phyloP scores from a whole-genome alignment of 108 stramenopile species.

The Stephanodiscus triporus region DNA sequence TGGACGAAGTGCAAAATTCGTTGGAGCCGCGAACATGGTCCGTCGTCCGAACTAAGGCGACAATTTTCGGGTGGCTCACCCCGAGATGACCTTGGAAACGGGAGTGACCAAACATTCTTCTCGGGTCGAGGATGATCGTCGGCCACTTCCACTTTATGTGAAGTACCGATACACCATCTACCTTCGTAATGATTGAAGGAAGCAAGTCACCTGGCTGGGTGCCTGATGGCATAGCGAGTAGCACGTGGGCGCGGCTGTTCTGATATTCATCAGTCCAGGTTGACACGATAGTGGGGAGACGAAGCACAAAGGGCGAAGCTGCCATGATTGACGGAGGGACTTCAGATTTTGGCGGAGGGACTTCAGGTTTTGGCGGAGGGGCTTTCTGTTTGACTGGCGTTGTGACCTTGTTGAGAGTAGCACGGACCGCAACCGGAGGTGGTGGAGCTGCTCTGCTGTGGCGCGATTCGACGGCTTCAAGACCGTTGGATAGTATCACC shows the following conservation, averaged over 20 bases:
- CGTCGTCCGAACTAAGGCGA: not conserved
- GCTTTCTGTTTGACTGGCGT: not conserved
- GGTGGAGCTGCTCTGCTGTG: not conserved
- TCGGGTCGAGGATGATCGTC: not conserved
- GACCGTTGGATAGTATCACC: not conserved
- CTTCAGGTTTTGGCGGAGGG: not conserved
- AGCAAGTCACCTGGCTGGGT: not conserved
- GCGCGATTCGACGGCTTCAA: not conserved
- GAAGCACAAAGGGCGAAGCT: slow-evolving; percentile 1
- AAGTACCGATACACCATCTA: not conserved
- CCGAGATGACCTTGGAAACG: slow-evolving; percentile 1
- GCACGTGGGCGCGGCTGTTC: slow-evolving; percentile 2
- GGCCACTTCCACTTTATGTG: slow-evolving; percentile 1
- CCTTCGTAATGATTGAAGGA: not conserved
- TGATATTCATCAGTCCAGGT: slow-evolving; percentile 2
- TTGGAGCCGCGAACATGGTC: not conserved
- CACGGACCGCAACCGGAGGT: slow-evolving; percentile 1
- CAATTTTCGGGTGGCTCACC: not conserved
- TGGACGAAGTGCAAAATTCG: not conserved
- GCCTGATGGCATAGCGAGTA: slow-evolving; percentile 1
- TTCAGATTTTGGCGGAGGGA: not conserved
- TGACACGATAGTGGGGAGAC: not conserved
- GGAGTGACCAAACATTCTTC: not conserved
- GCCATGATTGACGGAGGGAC: not conserved
- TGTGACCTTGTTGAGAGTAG: slow-evolving; percentile 1